Base-by-base conservation (phyloP, 2,329 filamentous ascomycete genomes). In the Aspergillus sp. region DNA sequence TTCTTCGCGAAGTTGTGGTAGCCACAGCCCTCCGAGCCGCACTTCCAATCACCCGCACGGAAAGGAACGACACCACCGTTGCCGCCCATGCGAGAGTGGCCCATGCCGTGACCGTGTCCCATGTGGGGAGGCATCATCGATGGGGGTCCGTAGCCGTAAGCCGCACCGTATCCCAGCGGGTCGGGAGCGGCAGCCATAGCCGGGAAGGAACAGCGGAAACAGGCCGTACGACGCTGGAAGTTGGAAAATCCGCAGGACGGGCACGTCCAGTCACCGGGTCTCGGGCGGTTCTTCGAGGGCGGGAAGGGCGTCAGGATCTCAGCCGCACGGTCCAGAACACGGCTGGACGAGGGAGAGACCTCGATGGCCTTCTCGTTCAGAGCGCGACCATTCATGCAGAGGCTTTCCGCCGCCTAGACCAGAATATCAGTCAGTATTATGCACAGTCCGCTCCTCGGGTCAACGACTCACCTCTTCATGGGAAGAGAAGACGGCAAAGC, bases 1-100 rank as follows among this genome's bases (percentile, higher is more conserved):
- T 99, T 99, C 83, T 99, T 99, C 56, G 94, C 94, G 70, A 99
- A 99, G 78, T 99, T 99, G 79, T 99, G 94, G 74, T 99, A 99
- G 53, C 89, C 90, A 71, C 94, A 99, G 35, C 92, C 91, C 68
- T 99, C 94, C 60, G 94, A 94, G 51, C 94, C 94, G 68, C 94
- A 99, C 75, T 96, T 96, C 94, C 94, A 99, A 69, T 99, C 94
- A 67, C 94, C 94, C 50, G 94, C 94, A 67, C 94, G 89, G 87
- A 99, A 99, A 14, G 94, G 94, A 41, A 99, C 94, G 45, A 91
- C 88, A 50, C 89, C 88, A 61, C 89, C 88, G 57, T 89, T 81
- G 42, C 79, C 88, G 58, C 88, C 87, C 80, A 90, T 89, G 33
- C 79, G 78, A 56, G 76, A 75, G 61, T 89, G 86, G 45, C 75